Evolutionary conservation across 1,139 yeast species (phyloP).

Genomic region (Geotrichum candidum): DNA sequence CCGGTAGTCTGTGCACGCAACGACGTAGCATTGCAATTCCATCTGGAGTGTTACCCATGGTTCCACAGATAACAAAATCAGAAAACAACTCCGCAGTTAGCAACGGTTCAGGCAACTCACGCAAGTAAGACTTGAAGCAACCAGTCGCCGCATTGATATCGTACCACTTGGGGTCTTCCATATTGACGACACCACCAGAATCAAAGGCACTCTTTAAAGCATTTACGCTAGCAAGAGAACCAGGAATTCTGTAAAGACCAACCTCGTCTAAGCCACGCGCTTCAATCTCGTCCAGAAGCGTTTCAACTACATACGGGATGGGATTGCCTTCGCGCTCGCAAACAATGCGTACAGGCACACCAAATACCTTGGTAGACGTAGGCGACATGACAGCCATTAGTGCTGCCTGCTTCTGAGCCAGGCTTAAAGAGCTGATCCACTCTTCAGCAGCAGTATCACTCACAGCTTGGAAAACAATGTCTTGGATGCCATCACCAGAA

Average conservation of each 20-base stretch:
- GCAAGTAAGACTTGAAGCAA: slow-evolving; percentile 72
- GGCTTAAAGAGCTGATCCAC: slow-evolving; percentile 54
- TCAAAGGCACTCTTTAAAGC: slow-evolving; percentile 70
- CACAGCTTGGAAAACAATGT: slow-evolving; percentile 57
- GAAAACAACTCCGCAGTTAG: slow-evolving; percentile 57
- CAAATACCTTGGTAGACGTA: slow-evolving; percentile 55
- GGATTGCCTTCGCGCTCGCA: slow-evolving; percentile 62
- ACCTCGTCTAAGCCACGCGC: slow-evolving; percentile 80
- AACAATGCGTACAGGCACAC: slow-evolving; percentile 74
- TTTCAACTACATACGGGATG: slow-evolving; percentile 61
- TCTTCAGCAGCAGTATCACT: slow-evolving; percentile 60
- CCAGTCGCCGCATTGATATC: slow-evolving; percentile 90
- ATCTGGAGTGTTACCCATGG: slow-evolving; percentile 27
- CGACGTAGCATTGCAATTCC: slow-evolving; percentile 41
- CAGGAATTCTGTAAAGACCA: slow-evolving; percentile 88
- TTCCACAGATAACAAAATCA: slow-evolving; percentile 39
- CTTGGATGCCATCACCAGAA: slow-evolving; percentile 50
- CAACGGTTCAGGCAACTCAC: slow-evolving; percentile 87
- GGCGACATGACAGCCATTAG: slow-evolving; percentile 33
- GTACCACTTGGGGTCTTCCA: slow-evolving; percentile 62
- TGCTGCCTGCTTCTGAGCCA: slow-evolving; percentile 40
- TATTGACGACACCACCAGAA: slow-evolving; percentile 57
- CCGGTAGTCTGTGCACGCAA: slow-evolving; percentile 52
- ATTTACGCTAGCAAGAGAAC: slow-evolving; percentile 74
- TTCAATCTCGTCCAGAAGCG: slow-evolving; percentile 69